Evolutionary conservation across 192 early-diverging fungal species (phyloP), one percentile per base, ranked within the genome.

Genomic region (Linderina pennispora): DNA sequence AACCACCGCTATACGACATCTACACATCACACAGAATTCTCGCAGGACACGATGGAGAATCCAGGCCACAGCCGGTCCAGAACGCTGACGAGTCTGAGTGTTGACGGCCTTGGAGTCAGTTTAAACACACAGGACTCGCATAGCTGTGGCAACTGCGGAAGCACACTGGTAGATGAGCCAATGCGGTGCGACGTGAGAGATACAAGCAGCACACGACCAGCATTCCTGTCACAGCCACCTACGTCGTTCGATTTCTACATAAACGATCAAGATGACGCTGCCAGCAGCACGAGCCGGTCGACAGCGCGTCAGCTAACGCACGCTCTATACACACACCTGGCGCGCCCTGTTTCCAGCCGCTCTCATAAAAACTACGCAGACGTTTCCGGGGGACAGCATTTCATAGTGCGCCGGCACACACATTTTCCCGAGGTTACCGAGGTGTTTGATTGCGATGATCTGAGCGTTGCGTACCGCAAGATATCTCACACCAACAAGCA

Each of bases 391-490:
- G 5, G 31, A 36, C 44, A 40, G 25, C 32, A 23, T 17, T 70
- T 70, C 40, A 40, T 35, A 0, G 23, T 71, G 36, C 38, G 45
- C 11, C 67, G 34, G 0, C 50, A 63, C 31, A 19, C 48, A 22
- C 47, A 23, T 15, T 63, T 45, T 31, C 14, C 48, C 2, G 55
- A 43, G 0, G 56, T 63, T 8, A 15, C 63, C 15, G 61, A 71
- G 15, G 51, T 59, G 14, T 9, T 59, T 8, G 48, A 56, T 44
- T 48, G 51, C 32, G 52, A 45, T 13, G 45, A 57, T 16, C 36
- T 32, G 22, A 2, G 23, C 3, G 55, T 62, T 0, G 61, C 38
- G 9, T 71, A 71, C 32, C 50, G 67, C 11, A 58, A 54, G 5
- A 55, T 71, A 21, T 23, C 44, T 6, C 50, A 45, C 11, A 2